Evolutionary conservation across 2,329 filamentous ascomycete genomes (phyloP), one percentile per base, ranked within the genome.

Genomic region (Trichoderma harzianum): DNA sequence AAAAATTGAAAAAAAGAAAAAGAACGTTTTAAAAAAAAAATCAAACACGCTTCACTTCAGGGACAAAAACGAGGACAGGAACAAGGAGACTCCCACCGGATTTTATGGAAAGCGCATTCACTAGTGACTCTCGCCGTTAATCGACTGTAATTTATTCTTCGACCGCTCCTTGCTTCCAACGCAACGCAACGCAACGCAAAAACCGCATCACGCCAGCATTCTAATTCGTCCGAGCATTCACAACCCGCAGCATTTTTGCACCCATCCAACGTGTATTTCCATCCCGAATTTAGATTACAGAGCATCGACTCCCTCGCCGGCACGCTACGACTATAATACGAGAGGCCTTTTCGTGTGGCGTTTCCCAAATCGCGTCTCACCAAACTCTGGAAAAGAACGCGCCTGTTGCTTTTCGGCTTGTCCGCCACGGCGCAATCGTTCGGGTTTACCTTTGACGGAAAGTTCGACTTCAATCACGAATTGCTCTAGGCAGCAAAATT

Each of bases 141-240:
- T 83, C 78, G 77, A 78, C 77, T 78, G 77, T 77, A 80, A 76
- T 80, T 77, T 80, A 77, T 71, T 71, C 69, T 72, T 71, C 73
- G 72, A 65, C 73, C 73, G 65, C 76, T 77, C 77, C 62, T 76
- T 75, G 73, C 74, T 72, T 72, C 73, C 66, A 71, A 64, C 73
- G 71, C 28, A 68, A 55, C 36, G 32, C 65, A 71, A 64, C 73
- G 71, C 28, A 68, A 55, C 36, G 34, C 34, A 36, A 36, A 43
- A 36, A 34, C 36, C 30, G 36, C 71, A 60, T 65, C 39, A 39
- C 26, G 39, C 18, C 66, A 60, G 60, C 71, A 57, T 72, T 72
- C 66, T 72, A 63, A 65, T 72, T 68, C 70, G 64, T 47, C 43
- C 63, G 70, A 68, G 63, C 36, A 65, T 70, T 69, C 60, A 70